Percentiles rank a stretch among this genome's conserved stretches.
Conservation (phyloP, 208 protist genomes). For the Angomonas ambiguus region DNA sequence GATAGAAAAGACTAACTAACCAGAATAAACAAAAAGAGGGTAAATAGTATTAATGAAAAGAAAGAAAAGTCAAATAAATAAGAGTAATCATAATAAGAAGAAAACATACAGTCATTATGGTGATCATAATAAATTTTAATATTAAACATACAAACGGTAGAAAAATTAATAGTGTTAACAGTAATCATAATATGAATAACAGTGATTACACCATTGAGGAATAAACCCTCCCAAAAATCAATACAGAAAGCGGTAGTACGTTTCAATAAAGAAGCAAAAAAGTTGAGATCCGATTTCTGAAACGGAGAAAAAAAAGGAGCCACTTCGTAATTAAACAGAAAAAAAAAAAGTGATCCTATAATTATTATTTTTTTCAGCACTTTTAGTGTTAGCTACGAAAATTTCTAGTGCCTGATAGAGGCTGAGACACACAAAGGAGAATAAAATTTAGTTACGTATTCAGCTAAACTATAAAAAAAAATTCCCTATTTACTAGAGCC, state of each 20-base stretch:
- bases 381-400: no score
- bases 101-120: background rate
- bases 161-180: background rate
- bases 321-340: no score
- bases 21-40: background rate
- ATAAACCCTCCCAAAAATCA: background rate
- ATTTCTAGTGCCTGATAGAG: no score
- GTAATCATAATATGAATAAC: background rate
- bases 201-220: background rate
- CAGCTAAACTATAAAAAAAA: no score
- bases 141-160: background rate
- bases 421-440: no score
- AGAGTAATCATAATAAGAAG: background rate
- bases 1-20: background rate
- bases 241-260: background rate
- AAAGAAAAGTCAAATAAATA: constrained; percentile 3
- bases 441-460: no score
- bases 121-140: constrained; percentile 6
- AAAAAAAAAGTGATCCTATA: no score
- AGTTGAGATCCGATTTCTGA: no score
- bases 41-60: constrained; percentile 1
- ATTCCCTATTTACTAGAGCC: no score
- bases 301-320: no score
- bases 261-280: constrained; percentile 4
- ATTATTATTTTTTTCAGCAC: no score